Evolutionary conservation across 805 yeast species (phyloP).

Genomic region (Yarrowia porcina): DNA sequence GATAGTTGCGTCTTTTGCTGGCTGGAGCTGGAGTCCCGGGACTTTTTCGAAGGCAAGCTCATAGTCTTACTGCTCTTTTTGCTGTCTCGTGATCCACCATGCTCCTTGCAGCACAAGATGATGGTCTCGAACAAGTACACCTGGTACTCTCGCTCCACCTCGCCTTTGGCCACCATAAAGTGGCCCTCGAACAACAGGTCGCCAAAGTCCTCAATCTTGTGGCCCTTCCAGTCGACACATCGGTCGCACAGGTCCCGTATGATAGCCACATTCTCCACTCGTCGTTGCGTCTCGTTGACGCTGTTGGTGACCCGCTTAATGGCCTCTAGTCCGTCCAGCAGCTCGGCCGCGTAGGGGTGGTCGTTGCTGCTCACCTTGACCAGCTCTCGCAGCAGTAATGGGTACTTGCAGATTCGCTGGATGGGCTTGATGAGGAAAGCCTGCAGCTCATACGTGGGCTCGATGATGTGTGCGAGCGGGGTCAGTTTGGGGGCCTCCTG

Average conservation of each 20-base stretch:
- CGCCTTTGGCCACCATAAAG: slow-evolving; percentile 47
- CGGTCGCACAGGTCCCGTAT: slow-evolving; percentile 66
- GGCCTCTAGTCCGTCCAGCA: slow-evolving; percentile 64
- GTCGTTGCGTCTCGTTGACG: slow-evolving; percentile 91
- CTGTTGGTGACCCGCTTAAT: slow-evolving; percentile 80
- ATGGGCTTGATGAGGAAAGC: slow-evolving; percentile 89
- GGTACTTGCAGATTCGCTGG: slow-evolving; percentile 94
- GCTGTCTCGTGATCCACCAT: slow-evolving; percentile 40
- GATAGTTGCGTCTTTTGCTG: slow-evolving; percentile 43
- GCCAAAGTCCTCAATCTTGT: slow-evolving; percentile 74
- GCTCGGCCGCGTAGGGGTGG: slow-evolving; percentile 55
- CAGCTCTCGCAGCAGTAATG: slow-evolving; percentile 68
- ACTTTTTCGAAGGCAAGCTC: slow-evolving; percentile 48
- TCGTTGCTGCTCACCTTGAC: slow-evolving; percentile 44
- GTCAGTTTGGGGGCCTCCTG: slow-evolving; percentile 57
- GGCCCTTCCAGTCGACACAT: slow-evolving; percentile 91
- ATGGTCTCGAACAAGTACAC: slow-evolving; percentile 82
- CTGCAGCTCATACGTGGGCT: slow-evolving; percentile 84
- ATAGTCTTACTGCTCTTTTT: slow-evolving; percentile 42
- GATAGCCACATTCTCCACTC: slow-evolving; percentile 77
- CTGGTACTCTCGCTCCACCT: slow-evolving; percentile 79
- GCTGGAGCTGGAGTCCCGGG: slow-evolving; percentile 38
- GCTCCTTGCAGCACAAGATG: slow-evolving; percentile 62
- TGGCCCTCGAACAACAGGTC: slow-evolving; percentile 72
- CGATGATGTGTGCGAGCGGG: slow-evolving; percentile 58